phyloP scores from a whole-genome alignment of 208 protist genomes.

The Acanthamoeba lenticulata region DNA sequence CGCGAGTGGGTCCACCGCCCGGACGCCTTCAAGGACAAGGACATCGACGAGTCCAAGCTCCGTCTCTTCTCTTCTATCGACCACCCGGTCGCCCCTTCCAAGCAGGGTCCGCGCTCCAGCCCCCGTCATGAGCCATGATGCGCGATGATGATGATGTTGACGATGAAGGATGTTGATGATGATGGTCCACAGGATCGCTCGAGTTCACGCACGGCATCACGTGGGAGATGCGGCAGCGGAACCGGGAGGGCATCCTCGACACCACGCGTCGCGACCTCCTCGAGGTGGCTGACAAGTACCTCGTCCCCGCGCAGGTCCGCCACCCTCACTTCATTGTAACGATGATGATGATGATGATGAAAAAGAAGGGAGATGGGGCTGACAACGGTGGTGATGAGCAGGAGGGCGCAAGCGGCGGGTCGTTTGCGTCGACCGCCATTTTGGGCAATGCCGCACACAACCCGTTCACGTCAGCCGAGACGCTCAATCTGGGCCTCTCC shows the following conservation, averaged over 20 bases:
- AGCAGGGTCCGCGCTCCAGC: background rate
- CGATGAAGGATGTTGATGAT: background rate
- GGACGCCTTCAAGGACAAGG: constrained; percentile 53
- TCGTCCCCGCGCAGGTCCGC: background rate
- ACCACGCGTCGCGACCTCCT: constrained; percentile 19
- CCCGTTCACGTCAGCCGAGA: constrained; percentile 12
- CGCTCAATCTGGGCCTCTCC: background rate
- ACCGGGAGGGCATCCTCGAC: constrained; percentile 36
- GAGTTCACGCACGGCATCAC: constrained; percentile 65
- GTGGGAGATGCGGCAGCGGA: constrained; percentile 66
- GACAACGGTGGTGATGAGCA: no score
- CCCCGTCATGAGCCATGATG: background rate
- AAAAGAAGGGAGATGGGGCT: no score
- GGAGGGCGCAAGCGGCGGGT: background rate
- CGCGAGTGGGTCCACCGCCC: constrained; percentile 4
- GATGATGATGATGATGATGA: no score
- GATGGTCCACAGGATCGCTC: background rate
- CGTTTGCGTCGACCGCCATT: background rate
- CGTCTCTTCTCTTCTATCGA: constrained; percentile 62
- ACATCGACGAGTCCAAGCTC: constrained; percentile 66
- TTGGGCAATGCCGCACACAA: constrained; percentile 25
- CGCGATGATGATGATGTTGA: background rate
- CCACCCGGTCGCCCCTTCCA: constrained; percentile 51
- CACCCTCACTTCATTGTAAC: no score
- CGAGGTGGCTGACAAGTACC: constrained; percentile 62